Evolutionary conservation across 2,329 filamentous ascomycete genomes (phyloP).

Genomic region (Rhynchosporium secalis): DNA sequence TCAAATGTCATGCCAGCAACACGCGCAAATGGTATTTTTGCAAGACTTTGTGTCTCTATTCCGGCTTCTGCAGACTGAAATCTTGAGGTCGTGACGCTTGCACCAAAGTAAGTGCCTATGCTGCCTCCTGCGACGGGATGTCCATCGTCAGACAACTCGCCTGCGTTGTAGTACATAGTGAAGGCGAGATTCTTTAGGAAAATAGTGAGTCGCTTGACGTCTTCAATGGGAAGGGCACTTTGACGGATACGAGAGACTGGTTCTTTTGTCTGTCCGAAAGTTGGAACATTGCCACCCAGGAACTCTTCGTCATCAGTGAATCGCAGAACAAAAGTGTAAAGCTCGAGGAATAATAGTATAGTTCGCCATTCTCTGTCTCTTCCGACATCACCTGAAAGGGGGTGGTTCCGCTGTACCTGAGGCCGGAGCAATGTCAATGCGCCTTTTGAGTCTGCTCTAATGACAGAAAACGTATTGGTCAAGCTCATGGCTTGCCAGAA

Average conservation of each 20-base stretch:
- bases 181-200: conserved; percentile 94
- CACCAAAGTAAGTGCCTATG: conserved; percentile 48
- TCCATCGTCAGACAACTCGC: conserved; percentile 57
- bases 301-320: conserved; percentile 98
- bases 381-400: conserved; percentile 21
- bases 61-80: conserved; percentile 27
- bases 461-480: conserved; percentile 57
- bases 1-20: conserved; percentile 73
- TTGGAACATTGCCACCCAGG: conserved; percentile 58
- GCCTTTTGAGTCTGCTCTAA: conserved; percentile 56
- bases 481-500: conserved; percentile 72
- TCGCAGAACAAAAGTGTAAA: conserved; percentile 90
- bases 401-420: conserved; percentile 27
- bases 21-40: conserved; percentile 53
- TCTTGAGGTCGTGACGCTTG: conserved; percentile 28
- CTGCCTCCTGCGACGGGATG: conserved; percentile 42
- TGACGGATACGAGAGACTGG: conserved; percentile 52
- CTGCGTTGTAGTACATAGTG: conserved; percentile 79
- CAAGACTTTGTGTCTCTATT: conserved; percentile 19
- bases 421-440: conserved; percentile 52
- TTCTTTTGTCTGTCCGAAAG: conserved; percentile 41
- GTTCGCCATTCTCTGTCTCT: conserved; percentile 73
- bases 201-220: conserved; percentile 72
- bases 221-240: conserved; percentile 68
- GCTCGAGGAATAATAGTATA: conserved; percentile 84